A percentile compares a stretch with the other conserved stretches of the same genome.
phyloP scores from a whole-genome alignment of 768 basidiomycete species.

The Mycena kentingensis region DNA sequence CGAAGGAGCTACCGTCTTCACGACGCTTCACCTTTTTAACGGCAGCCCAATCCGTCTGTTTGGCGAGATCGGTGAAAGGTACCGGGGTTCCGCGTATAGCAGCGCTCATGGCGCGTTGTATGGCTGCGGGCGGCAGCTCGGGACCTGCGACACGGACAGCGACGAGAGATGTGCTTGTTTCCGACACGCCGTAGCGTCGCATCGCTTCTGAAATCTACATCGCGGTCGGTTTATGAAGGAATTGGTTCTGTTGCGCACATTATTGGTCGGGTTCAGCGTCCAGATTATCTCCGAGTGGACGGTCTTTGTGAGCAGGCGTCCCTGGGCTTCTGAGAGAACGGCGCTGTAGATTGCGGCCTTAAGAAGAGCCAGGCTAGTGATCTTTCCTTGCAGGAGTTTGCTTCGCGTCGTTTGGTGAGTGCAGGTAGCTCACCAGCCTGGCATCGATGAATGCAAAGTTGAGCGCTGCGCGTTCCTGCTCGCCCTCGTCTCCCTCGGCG shows the following conservation, averaged over 20 bases:
- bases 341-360: slow-evolving; percentile 85
- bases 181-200: slow-evolving; percentile 80
- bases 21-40: slow-evolving; percentile 67
- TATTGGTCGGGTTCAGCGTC: slow-evolving; percentile 83
- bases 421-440: slow-evolving; percentile 53
- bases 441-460: slow-evolving; percentile 94
- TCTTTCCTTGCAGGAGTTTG: slow-evolving; percentile 43
- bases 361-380: slow-evolving; percentile 78
- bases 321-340: slow-evolving; percentile 64
- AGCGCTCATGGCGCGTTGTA: slow-evolving; percentile 54
- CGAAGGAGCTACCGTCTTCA: not conserved
- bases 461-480: slow-evolving; percentile 70
- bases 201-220: slow-evolving; percentile 85
- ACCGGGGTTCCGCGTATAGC: slow-evolving; percentile 61
- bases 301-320: slow-evolving; percentile 74
- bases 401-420: not conserved
- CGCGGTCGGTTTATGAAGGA: not conserved
- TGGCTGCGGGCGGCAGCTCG: slow-evolving; percentile 33
- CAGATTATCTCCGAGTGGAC: slow-evolving; percentile 92
- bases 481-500: slow-evolving; percentile 58
- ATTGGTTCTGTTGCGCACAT: slow-evolving; percentile 44
- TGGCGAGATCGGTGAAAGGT: slow-evolving; percentile 44
- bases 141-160: slow-evolving; percentile 67
- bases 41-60: slow-evolving; percentile 67
- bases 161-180: slow-evolving; percentile 61